Base-by-base conservation (phyloP, 2,329 filamentous ascomycete genomes). In the Fusarium heterosporum region DNA sequence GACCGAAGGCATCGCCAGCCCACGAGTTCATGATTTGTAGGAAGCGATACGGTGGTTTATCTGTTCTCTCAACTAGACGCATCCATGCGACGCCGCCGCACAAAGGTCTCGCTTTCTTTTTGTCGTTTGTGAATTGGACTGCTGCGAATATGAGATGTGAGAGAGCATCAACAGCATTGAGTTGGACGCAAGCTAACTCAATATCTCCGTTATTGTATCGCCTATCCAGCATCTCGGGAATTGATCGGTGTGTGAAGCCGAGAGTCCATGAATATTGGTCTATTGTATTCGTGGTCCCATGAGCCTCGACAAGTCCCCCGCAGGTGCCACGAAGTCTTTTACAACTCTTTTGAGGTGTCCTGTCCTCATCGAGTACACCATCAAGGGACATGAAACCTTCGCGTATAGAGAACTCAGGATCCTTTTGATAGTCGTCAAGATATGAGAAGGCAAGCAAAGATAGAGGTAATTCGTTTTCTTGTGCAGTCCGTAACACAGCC, bases 371-470 rank as follows among this genome's bases (percentile, higher is more conserved):
- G 10, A 12, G 3, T 16, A 9, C 7, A 8, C 9, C n/a, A 7
- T 9, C 4, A 4, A 5, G 11, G 26, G 26, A 5, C 13, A 29
- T 22, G 6, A 57, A 40, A 4, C 17, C 10, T 4, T 29, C 34
- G 3, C 19, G 34, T 0, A 14, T 22, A 1, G 55, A 39, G 3
- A 57, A 29, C 2, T 32, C 13, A 3, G 19, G 4, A n/a, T 53
- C 40, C n/a, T 16, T 10, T n/a, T 40, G 26, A 10, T 57, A 57
- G 1, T 57, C 48, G 5, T 57, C 40, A 6, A 57, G 14, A 32
- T 53, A 57, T 14, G 55, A 57, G 5, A 45, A 57, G 4, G 28
- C 55, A 2, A 57, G 28, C 16, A 57, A 19, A 16, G 40, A 11
- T 1, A 57, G 22, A 2, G 3, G 4, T 1, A 57, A 7, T 5